Percentiles rank a stretch among this genome's conserved stretches.
phyloP scores from a whole-genome alignment of 2,329 filamentous ascomycete species.

The Leptoxyphium fumago region DNA sequence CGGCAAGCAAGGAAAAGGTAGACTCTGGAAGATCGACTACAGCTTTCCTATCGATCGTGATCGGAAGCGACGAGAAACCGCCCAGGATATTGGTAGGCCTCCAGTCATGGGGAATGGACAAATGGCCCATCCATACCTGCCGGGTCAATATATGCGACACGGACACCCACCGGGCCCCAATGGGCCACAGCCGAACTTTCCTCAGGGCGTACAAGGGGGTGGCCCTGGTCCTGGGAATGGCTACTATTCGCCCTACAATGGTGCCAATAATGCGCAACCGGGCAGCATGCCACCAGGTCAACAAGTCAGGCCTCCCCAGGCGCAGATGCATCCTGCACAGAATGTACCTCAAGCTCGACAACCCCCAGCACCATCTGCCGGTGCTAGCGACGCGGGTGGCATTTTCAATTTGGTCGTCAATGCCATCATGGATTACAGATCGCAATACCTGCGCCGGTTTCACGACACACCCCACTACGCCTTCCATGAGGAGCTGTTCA shows the following conservation, averaged over 20 bases:
- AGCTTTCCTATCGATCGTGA: slow-evolving; percentile 44
- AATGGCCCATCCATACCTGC: slow-evolving; percentile 1
- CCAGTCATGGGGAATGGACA: slow-evolving; percentile 7
- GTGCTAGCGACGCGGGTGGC: slow-evolving; percentile 4
- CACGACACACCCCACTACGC: slow-evolving; percentile 3
- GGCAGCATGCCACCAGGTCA: slow-evolving; percentile 3
- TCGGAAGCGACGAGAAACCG: slow-evolving; percentile 33
- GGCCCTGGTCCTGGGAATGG: slow-evolving; percentile 2
- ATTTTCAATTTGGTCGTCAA: slow-evolving; percentile 11
- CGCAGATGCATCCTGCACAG: slow-evolving; percentile 3
- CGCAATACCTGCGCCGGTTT: slow-evolving; percentile 6
- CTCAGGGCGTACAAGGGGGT: slow-evolving; percentile 4
- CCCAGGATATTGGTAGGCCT: slow-evolving; percentile 21
- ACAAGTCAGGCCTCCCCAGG: slow-evolving; percentile 6
- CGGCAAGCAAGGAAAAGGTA: slow-evolving; percentile 46
- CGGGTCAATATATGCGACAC: slow-evolving; percentile 1
- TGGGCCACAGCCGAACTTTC: slow-evolving; percentile 1
- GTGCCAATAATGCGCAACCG: slow-evolving; percentile 5
- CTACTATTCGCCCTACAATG: not conserved
- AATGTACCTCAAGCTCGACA: not conserved
- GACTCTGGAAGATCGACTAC: slow-evolving; percentile 46
- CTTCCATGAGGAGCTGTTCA: slow-evolving; percentile 7
- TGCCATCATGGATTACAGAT: slow-evolving; percentile 11
- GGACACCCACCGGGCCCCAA: slow-evolving; percentile 2
- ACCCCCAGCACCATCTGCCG: not conserved